Evolutionary conservation across 2,329 filamentous ascomycete species (phyloP).

Genomic region (Ceratocystis huliohia): DNA sequence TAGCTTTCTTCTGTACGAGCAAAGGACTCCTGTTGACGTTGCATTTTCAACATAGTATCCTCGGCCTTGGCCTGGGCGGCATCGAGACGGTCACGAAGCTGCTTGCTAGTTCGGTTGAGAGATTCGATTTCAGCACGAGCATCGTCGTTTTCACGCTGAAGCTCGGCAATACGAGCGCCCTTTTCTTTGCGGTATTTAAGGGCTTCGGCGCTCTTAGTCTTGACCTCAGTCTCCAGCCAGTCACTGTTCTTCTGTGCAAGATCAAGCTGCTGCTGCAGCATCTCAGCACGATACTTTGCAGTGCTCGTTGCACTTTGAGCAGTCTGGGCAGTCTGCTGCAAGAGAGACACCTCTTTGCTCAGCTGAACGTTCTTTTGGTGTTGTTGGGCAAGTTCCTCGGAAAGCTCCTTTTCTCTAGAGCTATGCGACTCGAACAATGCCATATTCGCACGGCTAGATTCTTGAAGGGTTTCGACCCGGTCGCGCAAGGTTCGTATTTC

Average conservation of each 20-base stretch:
- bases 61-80: constrained; percentile 79
- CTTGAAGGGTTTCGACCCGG: constrained; percentile 75
- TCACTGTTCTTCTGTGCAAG: constrained; percentile 80
- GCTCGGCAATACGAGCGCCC: constrained; percentile 71
- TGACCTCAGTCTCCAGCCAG: constrained; percentile 83
- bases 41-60: constrained; percentile 66
- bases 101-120: constrained; percentile 64
- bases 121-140: constrained; percentile 63
- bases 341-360: constrained; percentile 63
- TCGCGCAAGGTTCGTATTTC: constrained; percentile 66
- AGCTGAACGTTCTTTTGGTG: constrained; percentile 80
- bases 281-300: constrained; percentile 82
- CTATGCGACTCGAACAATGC: constrained; percentile 84
- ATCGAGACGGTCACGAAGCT: constrained; percentile 67
- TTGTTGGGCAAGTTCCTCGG: constrained; percentile 74
- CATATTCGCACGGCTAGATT: constrained; percentile 82
- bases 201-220: constrained; percentile 76
- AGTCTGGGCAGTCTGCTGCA: constrained; percentile 74
- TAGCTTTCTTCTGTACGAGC: constrained; percentile 76
- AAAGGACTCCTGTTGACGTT: constrained; percentile 73
- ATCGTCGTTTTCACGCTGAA: constrained; percentile 83
- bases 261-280: constrained; percentile 79
- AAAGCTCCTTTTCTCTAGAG: constrained; percentile 69
- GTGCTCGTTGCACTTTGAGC: constrained; percentile 68
- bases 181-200: constrained; percentile 92